These are phyloP conservation scores for Hanseniaspora osmophila DNA, from an alignment of 805 yeast species.

Conservation along the genomic window DNA sequence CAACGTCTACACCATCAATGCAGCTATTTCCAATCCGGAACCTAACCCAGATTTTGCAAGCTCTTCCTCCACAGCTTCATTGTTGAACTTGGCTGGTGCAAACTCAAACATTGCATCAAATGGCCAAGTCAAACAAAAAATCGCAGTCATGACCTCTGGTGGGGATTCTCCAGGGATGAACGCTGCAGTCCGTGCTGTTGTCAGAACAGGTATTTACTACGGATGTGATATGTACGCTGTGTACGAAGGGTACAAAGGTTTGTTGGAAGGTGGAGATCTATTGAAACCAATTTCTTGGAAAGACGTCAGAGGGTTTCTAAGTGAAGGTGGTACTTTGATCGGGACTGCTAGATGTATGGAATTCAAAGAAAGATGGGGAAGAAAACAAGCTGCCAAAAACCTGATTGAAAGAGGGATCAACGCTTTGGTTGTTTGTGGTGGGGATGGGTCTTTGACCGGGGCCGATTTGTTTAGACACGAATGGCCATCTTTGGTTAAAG, in stretches of 20 bases:
- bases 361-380: constrained; percentile 75
- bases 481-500: constrained; percentile 81
- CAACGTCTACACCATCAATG: not conserved
- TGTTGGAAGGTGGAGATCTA: constrained; percentile 70
- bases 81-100: not conserved
- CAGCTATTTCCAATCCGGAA: not conserved
- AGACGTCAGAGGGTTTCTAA: constrained; percentile 86
- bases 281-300: constrained; percentile 79
- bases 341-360: constrained; percentile 91
- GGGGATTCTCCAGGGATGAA: constrained; percentile 99
- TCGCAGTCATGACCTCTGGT: constrained; percentile 96
- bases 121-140: constrained; percentile 28
- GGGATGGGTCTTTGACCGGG: constrained; percentile 96
- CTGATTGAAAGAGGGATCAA: constrained; percentile 82
- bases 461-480: constrained; percentile 89
- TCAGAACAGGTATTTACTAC: constrained; percentile 73
- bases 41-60: not conserved
- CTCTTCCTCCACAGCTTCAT: constrained; percentile 1
- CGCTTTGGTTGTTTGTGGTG: constrained; percentile 92
- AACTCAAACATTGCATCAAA: not conserved
- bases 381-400: constrained; percentile 71
- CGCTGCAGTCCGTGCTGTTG: constrained; percentile 90
- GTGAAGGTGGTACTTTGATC: constrained; percentile 87
- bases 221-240: constrained; percentile 88
- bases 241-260: constrained; percentile 89